phyloP scores from a whole-genome alignment of 73 alveolate genomes.

The Paramecium sexaurelia region DNA sequence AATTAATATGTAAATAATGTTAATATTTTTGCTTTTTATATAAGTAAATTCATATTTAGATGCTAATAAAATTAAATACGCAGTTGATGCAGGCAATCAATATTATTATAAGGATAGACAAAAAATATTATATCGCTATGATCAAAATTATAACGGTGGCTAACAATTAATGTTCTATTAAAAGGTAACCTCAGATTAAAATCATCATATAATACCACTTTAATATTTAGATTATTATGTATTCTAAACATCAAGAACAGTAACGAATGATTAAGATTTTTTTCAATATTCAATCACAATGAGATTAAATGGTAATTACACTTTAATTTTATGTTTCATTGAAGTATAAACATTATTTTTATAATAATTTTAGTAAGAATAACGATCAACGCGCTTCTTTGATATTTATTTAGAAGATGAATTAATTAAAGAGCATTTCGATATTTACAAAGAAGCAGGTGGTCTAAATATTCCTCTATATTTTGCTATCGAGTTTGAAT shows the following conservation, averaged over 20 bases:
- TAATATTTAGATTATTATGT: slow-evolving; percentile 16
- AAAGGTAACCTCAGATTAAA: neutral
- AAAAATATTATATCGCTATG: slow-evolving; percentile 28
- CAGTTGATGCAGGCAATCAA: slow-evolving; percentile 57
- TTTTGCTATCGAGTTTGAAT: slow-evolving; percentile 22
- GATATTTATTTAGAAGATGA: slow-evolving; percentile 20
- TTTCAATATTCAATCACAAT: neutral
- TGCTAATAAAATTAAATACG: slow-evolving; percentile 41
- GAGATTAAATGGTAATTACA: neutral
- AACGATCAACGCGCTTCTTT: slow-evolving; percentile 18
- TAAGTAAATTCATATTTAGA: slow-evolving; percentile 43
- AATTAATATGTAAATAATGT: neutral
- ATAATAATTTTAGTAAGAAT: neutral
- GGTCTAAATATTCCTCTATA: slow-evolving; percentile 4
- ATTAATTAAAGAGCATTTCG: neutral
- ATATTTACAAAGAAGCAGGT: slow-evolving; percentile 28
- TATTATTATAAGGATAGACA: slow-evolving; percentile 43
- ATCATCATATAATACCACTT: slow-evolving; percentile 37
- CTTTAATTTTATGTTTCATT: slow-evolving; percentile 27
- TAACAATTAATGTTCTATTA: neutral
- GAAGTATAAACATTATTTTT: neutral
- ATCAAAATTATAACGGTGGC: slow-evolving; percentile 41
- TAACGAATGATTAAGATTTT: neutral
- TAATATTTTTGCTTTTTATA: slow-evolving; percentile 9
- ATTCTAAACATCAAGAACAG: slow-evolving; percentile 4